Evolutionary conservation across 2,329 filamentous ascomycete genomes (phyloP).

Genomic region (Fusarium sp.): DNA sequence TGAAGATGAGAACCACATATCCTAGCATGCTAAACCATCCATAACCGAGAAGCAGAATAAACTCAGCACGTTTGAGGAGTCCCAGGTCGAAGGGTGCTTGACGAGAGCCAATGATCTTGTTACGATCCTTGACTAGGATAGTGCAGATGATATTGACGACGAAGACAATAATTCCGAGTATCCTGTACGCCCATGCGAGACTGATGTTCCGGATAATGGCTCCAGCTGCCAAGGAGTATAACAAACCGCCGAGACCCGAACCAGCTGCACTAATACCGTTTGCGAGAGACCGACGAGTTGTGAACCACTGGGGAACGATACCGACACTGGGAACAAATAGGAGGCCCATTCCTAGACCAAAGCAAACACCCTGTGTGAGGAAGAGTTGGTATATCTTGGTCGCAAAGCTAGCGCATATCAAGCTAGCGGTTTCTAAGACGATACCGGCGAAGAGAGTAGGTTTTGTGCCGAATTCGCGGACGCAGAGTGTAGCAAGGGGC

Average conservation of each 20-base stretch:
- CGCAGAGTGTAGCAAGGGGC: constrained; percentile 70
- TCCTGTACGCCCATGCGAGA: constrained; percentile 72
- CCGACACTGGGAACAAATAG: constrained; percentile 75
- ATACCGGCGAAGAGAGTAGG: constrained; percentile 71
- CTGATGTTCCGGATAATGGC: constrained; percentile 73
- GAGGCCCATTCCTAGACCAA: constrained; percentile 82
- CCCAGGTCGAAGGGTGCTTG: constrained; percentile 72
- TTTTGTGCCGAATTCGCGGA: constrained; percentile 70
- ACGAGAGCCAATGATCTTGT: constrained; percentile 73
- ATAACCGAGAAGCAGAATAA: constrained; percentile 71
- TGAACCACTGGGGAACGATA: constrained; percentile 80
- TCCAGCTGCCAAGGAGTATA: constrained; percentile 73
- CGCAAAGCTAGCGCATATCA: constrained; percentile 77
- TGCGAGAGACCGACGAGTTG: constrained; percentile 71
- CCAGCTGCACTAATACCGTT: constrained; percentile 76
- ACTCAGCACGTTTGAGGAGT: constrained; percentile 70
- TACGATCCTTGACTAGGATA: constrained; percentile 74
- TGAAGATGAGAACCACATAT: constrained; percentile 82
- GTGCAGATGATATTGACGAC: constrained; percentile 71
- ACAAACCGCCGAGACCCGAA: constrained; percentile 76
- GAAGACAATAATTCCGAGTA: constrained; percentile 70
- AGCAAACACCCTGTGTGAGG: constrained; percentile 77
- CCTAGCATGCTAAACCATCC: constrained; percentile 77
- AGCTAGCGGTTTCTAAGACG: constrained; percentile 68
- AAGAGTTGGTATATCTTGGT: constrained; percentile 78